A percentile compares a stretch with the other conserved stretches of the same genome.
phyloP scores from a whole-genome alignment of 116 monocot species.

The Zostera marina region DNA sequence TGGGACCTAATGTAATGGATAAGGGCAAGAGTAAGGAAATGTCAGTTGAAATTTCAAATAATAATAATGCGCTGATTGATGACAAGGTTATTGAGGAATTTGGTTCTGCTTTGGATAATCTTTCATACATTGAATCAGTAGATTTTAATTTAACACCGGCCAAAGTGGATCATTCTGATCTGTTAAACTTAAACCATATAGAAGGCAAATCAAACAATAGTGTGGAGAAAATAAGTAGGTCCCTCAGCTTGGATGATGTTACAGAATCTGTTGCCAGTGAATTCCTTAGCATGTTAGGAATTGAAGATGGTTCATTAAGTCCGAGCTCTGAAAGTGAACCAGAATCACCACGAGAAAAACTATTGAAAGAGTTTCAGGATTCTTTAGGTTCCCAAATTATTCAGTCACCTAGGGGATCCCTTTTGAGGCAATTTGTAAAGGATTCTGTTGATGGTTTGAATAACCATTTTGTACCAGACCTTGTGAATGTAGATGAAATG shows the following conservation, averaged over 20 bases:
- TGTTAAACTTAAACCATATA: conserved; percentile 1
- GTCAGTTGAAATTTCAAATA: background rate
- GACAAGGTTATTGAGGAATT: conserved; percentile 18
- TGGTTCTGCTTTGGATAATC: conserved; percentile 10
- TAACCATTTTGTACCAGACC: conserved; percentile 27
- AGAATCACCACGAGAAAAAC: conserved; percentile 72
- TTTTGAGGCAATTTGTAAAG: conserved; percentile 58
- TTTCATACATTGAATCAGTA: conserved; percentile 20
- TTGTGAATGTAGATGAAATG: conserved; percentile 11
- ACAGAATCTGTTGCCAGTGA: conserved; percentile 59
- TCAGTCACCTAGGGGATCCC: conserved; percentile 70
- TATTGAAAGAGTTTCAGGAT: conserved; percentile 36
- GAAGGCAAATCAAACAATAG: conserved; percentile 17
- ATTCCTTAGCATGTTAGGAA: conserved; percentile 64
- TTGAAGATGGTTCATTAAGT: conserved; percentile 58
- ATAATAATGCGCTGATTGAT: conserved; percentile 2
- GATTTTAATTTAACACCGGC: conserved; percentile 12
- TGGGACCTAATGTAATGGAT: conserved; percentile 7
- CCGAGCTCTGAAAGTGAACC: conserved; percentile 52
- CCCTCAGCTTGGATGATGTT: conserved; percentile 47
- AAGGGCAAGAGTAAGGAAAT: background rate
- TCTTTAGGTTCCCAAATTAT: background rate
- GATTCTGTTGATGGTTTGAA: conserved; percentile 25
- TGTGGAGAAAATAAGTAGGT: conserved; percentile 24
- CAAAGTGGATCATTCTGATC: conserved; percentile 9